Base-by-base conservation (phyloP, 148 eudicot species). In the Dysphania ambrosioides region DNA sequence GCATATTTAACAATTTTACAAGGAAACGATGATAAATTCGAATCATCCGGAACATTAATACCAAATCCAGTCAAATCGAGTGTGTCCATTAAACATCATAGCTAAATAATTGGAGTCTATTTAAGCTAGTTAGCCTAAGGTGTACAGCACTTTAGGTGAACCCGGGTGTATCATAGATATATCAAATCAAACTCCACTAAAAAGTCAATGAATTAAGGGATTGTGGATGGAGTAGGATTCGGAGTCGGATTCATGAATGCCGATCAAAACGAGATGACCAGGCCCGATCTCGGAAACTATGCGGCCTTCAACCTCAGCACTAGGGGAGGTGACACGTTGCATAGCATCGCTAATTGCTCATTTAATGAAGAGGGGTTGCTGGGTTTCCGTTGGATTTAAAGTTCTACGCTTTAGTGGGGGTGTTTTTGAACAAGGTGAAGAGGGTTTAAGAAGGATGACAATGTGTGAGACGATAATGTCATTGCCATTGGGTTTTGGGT, bases 261-360 rank as follows among this genome's bases (percentile, higher is more conserved):
- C 98, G 23, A 91, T 83, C 47, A 94, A 91, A 57, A 94, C 97
- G 60, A 94, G 86, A 6, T 87, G 77, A 11, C 98, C 97, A 53
- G 98, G 86, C 13, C 98, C 98, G 47, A 94, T 91, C 71, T 84
- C 83, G 16, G 98, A 94, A 10, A 94, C 90, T 11, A 83, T 77
- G 31, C 86, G 81, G 61, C 98, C 97, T 40, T 94, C 98, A 66
- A 94, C 98, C 95, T 89, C 97, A 27, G 91, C 96, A 63, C 87
- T 89, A 47, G 98, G 97, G 26, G 98, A 88, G 68, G 87, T 77
- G 12, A 94, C 98, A 34, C 97, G 88, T 81, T 94, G 98, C 59
- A 94, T 88, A 29, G 91, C 88, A 70, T 95, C 93, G 78, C 86
- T 94, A 97, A 94, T 93, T 44, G 86, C 78, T 82, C 56, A 76